Conservation (phyloP, 805 yeast species). For the Lipomyces sp. region DNA sequence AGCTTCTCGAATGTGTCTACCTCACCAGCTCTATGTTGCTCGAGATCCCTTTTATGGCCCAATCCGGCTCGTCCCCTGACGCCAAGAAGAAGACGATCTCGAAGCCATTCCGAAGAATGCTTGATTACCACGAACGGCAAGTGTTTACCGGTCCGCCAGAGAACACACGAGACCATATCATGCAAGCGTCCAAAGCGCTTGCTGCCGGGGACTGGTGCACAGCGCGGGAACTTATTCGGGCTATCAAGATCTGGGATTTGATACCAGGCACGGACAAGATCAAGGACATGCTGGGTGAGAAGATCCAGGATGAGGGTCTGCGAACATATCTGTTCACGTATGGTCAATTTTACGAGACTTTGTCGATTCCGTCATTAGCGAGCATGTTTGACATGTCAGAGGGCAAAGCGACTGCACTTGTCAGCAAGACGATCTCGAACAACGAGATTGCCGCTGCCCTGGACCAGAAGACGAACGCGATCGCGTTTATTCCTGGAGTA, state of each 20-base stretch:
- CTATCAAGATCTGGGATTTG: constrained; percentile 85
- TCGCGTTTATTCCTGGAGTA: constrained; percentile 74
- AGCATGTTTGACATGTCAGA: constrained; percentile 66
- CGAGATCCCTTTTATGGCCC: constrained; percentile 90
- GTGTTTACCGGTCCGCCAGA: constrained; percentile 98
- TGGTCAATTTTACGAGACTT: constrained; percentile 73
- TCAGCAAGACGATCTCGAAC: constrained; percentile 74
- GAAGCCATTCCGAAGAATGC: constrained; percentile 86
- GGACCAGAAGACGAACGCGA: constrained; percentile 64
- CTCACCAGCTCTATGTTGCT: constrained; percentile 85
- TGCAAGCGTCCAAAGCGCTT: constrained; percentile 88
- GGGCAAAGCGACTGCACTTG: constrained; percentile 61
- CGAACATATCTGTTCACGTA: constrained; percentile 90
- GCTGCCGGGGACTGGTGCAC: constrained; percentile 88
- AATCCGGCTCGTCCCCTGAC: constrained; percentile 55
- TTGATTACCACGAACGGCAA: constrained; percentile 92
- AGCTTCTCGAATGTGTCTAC: constrained; percentile 91
- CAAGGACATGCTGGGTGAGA: constrained; percentile 71
- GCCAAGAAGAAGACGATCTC: constrained; percentile 68
- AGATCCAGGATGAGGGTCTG: constrained; percentile 86
- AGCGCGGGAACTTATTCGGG: constrained; percentile 70
- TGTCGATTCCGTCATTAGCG: constrained; percentile 70
- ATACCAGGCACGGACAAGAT: constrained; percentile 70
- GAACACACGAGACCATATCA: constrained; percentile 88
- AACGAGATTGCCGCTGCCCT: constrained; percentile 79